Evolutionary conservation across 2,329 filamentous ascomycete genomes (phyloP), one percentile per base, ranked within the genome.

Genomic region (Cercospora nicotianae): DNA sequence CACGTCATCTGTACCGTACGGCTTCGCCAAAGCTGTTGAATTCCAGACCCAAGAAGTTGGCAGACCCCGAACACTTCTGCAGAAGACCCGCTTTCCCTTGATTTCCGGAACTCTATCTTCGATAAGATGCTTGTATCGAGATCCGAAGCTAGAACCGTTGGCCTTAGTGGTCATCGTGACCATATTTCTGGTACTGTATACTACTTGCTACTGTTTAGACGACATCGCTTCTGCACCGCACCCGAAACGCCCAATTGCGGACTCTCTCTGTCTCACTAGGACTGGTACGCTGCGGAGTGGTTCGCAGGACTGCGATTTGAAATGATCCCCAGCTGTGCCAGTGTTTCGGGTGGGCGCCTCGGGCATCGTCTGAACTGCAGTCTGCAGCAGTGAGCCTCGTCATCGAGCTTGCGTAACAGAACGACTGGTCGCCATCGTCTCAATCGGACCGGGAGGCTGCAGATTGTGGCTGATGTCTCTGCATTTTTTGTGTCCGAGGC

Each of bases 71-170:
- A 30, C 18, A 28, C 3, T n/a, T 7, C 16, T 30, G 26, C 26
- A 51, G 36, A 48, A 18, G 36, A 45, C 42, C 60, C 36, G 36
- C 16, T 62, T 39, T 36, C n/a, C 55, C 30, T 58, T 6, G 30
- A 28, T 59, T 12, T 26, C 51, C 51, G 23, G 12, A 64, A 64
- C 53, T 45, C 51, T 64, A 64, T 64, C 51, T 59, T 20, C 31
- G 51, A 58, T 64, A 58, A 58, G 51, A 58, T 64, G 51, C 62
- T 58, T 39, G 33, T 39, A 64, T 64, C 48, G 62, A 64, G 62
- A 57, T 64, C 28, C 16, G 28, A 39, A n/a, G 20, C 48, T 64
- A 13, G n/a, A n/a, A 42, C 31, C 13, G 55, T 31, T 23, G 31
- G 12, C 33, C 62, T 64, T 42, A 59, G 51, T 33, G 33, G 33